Percentiles rank a stretch among this genome's conserved stretches.
Conservation (phyloP, 2,329 filamentous ascomycete species). For the Fragosphaeria purpurea region DNA sequence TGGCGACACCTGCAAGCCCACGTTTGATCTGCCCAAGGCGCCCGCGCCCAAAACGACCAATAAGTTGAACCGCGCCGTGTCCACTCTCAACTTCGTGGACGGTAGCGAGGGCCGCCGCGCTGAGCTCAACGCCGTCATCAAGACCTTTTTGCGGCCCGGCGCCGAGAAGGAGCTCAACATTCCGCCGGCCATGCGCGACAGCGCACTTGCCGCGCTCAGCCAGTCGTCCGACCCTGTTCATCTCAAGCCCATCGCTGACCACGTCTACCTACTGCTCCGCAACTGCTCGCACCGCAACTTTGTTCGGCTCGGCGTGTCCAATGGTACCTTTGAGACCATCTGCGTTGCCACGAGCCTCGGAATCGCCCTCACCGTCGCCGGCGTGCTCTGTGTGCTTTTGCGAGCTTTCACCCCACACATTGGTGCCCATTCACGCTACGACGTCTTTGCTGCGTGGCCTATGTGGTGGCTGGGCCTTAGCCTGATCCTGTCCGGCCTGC, state of each 20-base stretch:
- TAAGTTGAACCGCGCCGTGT: neutral
- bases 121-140: constrained; percentile 28
- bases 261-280: constrained; percentile 34
- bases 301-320: constrained; percentile 42
- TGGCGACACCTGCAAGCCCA: constrained; percentile 8
- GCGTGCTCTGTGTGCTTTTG: constrained; percentile 30
- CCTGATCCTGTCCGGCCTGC: constrained; percentile 32
- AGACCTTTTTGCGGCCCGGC: constrained; percentile 30
- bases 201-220: constrained; percentile 26
- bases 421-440: constrained; percentile 30
- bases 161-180: constrained; percentile 38
- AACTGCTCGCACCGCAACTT: constrained; percentile 42
- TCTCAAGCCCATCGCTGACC: constrained; percentile 34
- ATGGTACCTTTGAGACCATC: constrained; percentile 38
- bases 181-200: constrained; percentile 29
- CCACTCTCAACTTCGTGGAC: constrained; percentile 12
- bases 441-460: constrained; percentile 33
- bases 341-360: constrained; percentile 35
- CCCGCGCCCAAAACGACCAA: neutral
- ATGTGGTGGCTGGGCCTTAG: constrained; percentile 35
- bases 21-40: constrained; percentile 8
- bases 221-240: constrained; percentile 26
- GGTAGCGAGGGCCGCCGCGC: constrained; percentile 14
- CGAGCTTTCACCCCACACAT: constrained; percentile 28
- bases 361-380: constrained; percentile 28